Percentiles rank a stretch among this genome's conserved stretches.
These are phyloP conservation scores for Pythium apleroticum DNA, from an alignment of 352 stramenopile species.

Conservation along the genomic window DNA sequence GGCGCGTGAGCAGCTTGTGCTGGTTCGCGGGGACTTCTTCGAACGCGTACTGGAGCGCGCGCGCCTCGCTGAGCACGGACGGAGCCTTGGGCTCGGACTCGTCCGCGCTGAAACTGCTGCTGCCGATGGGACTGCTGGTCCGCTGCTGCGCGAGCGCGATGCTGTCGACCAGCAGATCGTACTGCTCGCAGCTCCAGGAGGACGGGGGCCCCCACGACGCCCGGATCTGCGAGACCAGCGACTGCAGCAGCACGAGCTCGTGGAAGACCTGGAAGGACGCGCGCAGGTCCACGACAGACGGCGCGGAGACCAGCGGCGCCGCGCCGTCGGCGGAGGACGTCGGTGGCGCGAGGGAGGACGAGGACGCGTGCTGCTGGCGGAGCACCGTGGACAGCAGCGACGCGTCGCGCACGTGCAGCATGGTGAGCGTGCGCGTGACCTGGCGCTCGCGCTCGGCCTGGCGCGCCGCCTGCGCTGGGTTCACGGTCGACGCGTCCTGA, in stretches of 20 bases:
- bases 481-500: slow-evolving; percentile 7
- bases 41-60: slow-evolving; percentile 61
- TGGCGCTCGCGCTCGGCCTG: slow-evolving; percentile 54
- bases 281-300: slow-evolving; percentile 42
- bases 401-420: slow-evolving; percentile 33
- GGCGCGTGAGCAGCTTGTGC: slow-evolving; percentile 27
- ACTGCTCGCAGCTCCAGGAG: slow-evolving; percentile 55
- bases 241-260: slow-evolving; percentile 62
- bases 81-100: slow-evolving; percentile 9
- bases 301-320: slow-evolving; percentile 7
- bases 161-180: slow-evolving; percentile 59
- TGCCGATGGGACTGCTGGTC: slow-evolving; percentile 1
- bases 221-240: slow-evolving; percentile 48
- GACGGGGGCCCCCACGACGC: slow-evolving; percentile 42
- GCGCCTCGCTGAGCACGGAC: slow-evolving; percentile 48
- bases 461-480: slow-evolving; percentile 20
- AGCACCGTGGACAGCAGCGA: slow-evolving; percentile 30
- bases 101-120: background rate
- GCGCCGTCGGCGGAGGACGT: background rate
- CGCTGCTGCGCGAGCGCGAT: slow-evolving; percentile 59
- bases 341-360: background rate
- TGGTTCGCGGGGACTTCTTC: slow-evolving; percentile 71
- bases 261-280: slow-evolving; percentile 72
- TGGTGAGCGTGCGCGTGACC: slow-evolving; percentile 26
- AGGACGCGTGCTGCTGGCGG: slow-evolving; percentile 10